Base-by-base conservation (phyloP, 169 alveolate species). In the Plasmodium cynomolgi region DNA sequence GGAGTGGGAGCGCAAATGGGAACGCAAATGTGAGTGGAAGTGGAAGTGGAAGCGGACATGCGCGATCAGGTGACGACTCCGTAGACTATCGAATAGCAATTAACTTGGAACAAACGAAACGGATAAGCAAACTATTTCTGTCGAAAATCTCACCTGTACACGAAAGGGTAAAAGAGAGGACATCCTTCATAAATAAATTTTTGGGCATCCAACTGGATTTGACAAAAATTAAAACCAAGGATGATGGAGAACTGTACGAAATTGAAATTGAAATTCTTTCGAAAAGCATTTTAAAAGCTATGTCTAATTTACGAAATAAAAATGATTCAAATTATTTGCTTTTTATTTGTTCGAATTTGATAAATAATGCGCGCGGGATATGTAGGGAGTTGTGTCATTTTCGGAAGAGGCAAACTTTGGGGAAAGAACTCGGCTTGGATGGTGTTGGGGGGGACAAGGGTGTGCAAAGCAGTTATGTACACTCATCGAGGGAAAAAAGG, bases 221-320 rank as follows among this genome's bases (percentile, higher is more conserved):
- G 26, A 90, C 94, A 37, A 79, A 90, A 90, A 90, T 90, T 26
- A 79, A 90, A 41, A 44, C 81, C 17, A 80, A 79, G 54, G 44
- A 50, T 58, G 83, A 90, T 90, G 47, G 44, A 15, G 91, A 90
- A 9, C 41, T 90, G 31, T 90, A 90, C 33, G 94, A 90, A 80
- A 47, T 90, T 26, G 94, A 90, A 90, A 90, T 90, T 13, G 94
- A 90, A 90, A 90, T 90, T 39, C 94, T 85, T 13, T 13, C 94
- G 29, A 90, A 90, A 68, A 90, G 91, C 13, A 80, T 90, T 39
- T 62, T 90, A 39, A 90, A 90, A 80, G 94, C 94, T 37, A 90
- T 90, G 81, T 80, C 94, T 1, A 90, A 80, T 80, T 62, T 90
- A 13, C 81, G 94, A n/a, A 68, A 90, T 17, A 90, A 90, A 90